These are phyloP conservation scores for Crataegus laevigata DNA, from an alignment of 306 rosid genomes.

Conservation along the genomic window DNA sequence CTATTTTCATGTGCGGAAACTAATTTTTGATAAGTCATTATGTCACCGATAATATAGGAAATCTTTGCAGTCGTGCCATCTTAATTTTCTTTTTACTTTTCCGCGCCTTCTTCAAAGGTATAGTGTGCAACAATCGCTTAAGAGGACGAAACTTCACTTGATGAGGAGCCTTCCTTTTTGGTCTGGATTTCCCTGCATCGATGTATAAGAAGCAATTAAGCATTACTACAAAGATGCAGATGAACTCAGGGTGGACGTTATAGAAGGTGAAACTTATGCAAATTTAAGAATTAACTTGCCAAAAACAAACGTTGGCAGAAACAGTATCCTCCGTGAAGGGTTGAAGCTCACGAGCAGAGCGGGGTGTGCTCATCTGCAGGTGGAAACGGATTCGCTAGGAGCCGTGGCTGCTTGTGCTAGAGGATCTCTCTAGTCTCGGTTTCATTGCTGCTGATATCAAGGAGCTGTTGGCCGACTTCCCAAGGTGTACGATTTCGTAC, in stretches of 20 bases:
- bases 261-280: not conserved
- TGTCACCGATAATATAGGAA: not conserved
- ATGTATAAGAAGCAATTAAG: constrained; percentile 1
- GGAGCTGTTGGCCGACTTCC: too few species aligned
- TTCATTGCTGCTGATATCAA: too few species aligned
- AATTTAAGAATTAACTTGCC: not conserved
- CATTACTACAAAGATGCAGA: not conserved
- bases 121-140: constrained; percentile 38
- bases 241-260: not conserved
- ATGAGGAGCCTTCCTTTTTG: constrained; percentile 32
- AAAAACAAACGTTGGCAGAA: not conserved
- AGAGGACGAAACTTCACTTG: constrained; percentile 32
- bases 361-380: too few species aligned
- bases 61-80: not conserved
- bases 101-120: constrained; percentile 48
- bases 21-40: not conserved
- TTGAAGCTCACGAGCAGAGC: too few species aligned
- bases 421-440: too few species aligned
- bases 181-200: constrained; percentile 39
- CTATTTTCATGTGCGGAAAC: not conserved
- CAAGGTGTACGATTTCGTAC: too few species aligned
- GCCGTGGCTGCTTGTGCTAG: too few species aligned
- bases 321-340: not conserved
- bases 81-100: constrained; percentile 23
- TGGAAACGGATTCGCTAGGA: too few species aligned